Evolutionary conservation across 129 eudicot genomes (phyloP).

Genomic region (Ambrosia artemisiifolia): DNA sequence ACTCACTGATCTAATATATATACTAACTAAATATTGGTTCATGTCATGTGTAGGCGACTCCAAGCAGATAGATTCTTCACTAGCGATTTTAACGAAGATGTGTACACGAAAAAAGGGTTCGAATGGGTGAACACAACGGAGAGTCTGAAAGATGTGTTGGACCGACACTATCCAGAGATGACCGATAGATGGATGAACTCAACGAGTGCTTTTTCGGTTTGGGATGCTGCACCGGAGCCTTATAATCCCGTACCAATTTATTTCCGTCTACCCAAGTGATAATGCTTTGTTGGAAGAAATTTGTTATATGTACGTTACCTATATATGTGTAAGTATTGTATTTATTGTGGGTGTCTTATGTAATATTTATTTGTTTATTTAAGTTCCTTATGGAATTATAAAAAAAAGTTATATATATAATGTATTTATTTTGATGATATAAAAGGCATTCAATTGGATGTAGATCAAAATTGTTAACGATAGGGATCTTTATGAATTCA

Average conservation of each 20-base stretch:
- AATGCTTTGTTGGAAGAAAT: neutral
- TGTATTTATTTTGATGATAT: neutral
- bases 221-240: constrained; percentile 47
- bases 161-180: constrained; percentile 57
- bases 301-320: neutral
- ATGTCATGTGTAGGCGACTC: constrained; percentile 39
- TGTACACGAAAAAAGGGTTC: constrained; percentile 56
- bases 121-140: constrained; percentile 64
- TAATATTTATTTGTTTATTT: neutral
- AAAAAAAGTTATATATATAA: neutral
- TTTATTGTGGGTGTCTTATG: too few species aligned
- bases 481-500: too few species aligned
- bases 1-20: neutral
- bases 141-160: constrained; percentile 59
- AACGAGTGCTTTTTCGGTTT: constrained; percentile 55
- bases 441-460: neutral
- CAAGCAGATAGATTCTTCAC: constrained; percentile 63
- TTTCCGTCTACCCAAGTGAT: constrained; percentile 42
- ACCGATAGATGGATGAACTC: constrained; percentile 57
- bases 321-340: too few species aligned
- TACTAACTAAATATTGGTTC: neutral
- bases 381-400: neutral
- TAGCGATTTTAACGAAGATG: constrained; percentile 46
- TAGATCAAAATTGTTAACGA: too few species aligned
- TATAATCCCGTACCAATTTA: constrained; percentile 46